These are phyloP conservation scores for Coriaria nepalensis DNA, from an alignment of 306 rosid species.

Conservation along the genomic window DNA sequence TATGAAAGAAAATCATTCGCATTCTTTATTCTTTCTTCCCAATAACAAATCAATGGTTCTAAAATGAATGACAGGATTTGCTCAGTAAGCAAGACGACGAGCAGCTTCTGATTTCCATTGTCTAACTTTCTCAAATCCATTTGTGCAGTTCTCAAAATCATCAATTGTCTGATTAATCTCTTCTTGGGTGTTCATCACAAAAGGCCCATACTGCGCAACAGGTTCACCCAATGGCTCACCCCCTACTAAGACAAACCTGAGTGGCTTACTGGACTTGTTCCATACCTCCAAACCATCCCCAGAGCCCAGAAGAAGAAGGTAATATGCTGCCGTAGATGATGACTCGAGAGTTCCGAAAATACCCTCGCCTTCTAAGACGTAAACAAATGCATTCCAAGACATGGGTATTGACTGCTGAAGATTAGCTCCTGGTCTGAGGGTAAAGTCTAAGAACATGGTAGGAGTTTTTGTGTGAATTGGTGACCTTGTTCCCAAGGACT, in stretches of 20 bases:
- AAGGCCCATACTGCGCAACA: constrained; percentile 73
- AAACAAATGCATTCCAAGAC: constrained; percentile 85
- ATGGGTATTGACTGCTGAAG: constrained; percentile 56
- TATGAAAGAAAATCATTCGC: too few relatives aligned
- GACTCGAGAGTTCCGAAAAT: constrained; percentile 42
- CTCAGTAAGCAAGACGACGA: too few relatives aligned
- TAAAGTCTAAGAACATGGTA: constrained; percentile 83
- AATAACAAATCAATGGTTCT: not conserved
- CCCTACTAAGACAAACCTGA: constrained; percentile 72
- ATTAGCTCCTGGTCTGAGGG: constrained; percentile 63
- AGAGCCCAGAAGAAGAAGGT: constrained; percentile 63
- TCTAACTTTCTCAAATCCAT: constrained; percentile 92
- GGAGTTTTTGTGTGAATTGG: constrained; percentile 82
- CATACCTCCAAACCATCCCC: constrained; percentile 82
- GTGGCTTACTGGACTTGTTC: constrained; percentile 51
- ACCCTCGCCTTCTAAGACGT: constrained; percentile 87
- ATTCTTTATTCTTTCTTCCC: not conserved
- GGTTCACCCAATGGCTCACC: constrained; percentile 86
- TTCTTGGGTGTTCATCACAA: constrained; percentile 90
- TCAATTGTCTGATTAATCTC: constrained; percentile 79
- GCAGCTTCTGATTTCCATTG: constrained; percentile 70
- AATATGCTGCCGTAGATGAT: constrained; percentile 37
- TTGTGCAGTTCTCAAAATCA: constrained; percentile 66
- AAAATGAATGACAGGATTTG: too few relatives aligned
- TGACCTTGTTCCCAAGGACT: constrained; percentile 76